Evolutionary conservation across 1,284 basidiomycete genomes (phyloP).

Genomic region (Xerocomus nothofagi): DNA sequence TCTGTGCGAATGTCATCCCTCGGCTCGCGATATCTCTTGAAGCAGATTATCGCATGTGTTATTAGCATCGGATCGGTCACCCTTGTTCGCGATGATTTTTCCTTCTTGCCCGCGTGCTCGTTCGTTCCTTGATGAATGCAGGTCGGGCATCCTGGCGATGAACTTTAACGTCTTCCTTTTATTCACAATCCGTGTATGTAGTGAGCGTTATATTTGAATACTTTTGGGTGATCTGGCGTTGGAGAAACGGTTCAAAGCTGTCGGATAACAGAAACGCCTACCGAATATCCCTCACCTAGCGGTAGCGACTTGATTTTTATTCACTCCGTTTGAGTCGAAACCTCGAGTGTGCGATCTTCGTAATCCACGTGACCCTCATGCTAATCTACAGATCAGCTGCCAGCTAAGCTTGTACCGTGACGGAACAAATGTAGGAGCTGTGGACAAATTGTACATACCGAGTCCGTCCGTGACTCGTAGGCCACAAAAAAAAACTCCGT

Average conservation of each 20-base stretch:
- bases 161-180: neutral
- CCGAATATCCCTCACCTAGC: neutral
- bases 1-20: neutral
- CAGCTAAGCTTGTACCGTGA: neutral
- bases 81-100: neutral
- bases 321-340: too few species aligned
- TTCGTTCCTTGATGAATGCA: slow-evolving; percentile 4
- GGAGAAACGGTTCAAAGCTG: neutral
- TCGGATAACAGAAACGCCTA: neutral
- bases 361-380: neutral
- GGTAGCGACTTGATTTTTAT: neutral
- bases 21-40: neutral
- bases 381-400: neutral
- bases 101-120: neutral
- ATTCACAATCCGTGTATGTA: neutral
- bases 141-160: neutral
- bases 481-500: neutral
- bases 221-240: neutral
- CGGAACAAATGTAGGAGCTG: neutral
- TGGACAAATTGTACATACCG: neutral
- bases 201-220: neutral
- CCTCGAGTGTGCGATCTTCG: neutral
- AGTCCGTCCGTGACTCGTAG: slow-evolving; percentile 12
- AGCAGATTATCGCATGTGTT: neutral
- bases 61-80: neutral